phyloP scores from a whole-genome alignment of 139 green algal genomes.

The Chlorella sp. region DNA sequence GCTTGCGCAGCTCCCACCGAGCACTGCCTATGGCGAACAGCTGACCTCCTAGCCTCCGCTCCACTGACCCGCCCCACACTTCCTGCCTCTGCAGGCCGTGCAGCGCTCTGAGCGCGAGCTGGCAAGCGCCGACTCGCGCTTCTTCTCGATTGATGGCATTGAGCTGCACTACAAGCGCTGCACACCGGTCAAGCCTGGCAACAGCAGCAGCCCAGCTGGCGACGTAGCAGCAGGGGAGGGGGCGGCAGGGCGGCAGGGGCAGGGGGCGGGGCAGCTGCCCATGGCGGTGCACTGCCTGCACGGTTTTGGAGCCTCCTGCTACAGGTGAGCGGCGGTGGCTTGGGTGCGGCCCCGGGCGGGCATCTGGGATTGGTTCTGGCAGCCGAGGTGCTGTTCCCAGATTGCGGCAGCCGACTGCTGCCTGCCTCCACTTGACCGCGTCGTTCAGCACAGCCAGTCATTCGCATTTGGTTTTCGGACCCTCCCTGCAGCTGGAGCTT shows the following conservation, averaged over 20 bases:
- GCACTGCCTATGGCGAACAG: no score
- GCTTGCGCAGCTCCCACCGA: no score
- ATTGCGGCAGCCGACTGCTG: no score
- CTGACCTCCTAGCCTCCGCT: not conserved
- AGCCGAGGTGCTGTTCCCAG: no score
- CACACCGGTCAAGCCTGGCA: not conserved
- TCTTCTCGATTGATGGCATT: slow-evolving; percentile 51
- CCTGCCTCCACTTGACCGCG: no score
- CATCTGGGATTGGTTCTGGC: no score
- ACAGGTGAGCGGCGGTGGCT: slow-evolving; percentile 52
- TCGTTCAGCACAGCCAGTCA: no score
- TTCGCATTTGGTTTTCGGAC: no score
- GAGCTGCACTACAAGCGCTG: slow-evolving; percentile 62
- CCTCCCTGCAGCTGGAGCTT: slow-evolving; percentile 40
- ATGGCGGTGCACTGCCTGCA: slow-evolving; percentile 79
- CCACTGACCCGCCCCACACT: no score
- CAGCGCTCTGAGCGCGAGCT: slow-evolving; percentile 58
- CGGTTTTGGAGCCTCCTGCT: slow-evolving; percentile 89
- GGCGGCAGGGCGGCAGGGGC: not conserved
- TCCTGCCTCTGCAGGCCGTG: slow-evolving; percentile 35
- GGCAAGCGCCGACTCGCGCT: slow-evolving; percentile 66
- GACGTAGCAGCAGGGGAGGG: not conserved
- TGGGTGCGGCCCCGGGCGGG: no score
- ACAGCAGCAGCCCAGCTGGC: not conserved
- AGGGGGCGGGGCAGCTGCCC: not conserved